Conservation (phyloP, 2,329 filamentous ascomycete genomes). For the Diaporthe vaccinii region DNA sequence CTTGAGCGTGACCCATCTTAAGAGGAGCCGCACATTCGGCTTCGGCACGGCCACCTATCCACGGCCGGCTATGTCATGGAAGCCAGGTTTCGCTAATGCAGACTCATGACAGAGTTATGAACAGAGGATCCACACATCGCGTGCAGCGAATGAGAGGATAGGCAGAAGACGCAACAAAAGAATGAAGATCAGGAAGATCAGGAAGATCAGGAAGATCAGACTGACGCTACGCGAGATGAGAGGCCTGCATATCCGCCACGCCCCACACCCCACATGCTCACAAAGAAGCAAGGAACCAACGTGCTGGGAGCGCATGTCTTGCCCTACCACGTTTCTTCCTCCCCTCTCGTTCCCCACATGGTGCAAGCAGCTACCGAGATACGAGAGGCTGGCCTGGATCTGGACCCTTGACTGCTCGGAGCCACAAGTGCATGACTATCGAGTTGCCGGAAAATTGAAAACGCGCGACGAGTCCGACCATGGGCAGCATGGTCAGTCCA, state of each 20-base stretch:
- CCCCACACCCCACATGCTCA: neutral
- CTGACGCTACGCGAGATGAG: neutral
- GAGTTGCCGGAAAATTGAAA: neutral
- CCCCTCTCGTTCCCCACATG: neutral
- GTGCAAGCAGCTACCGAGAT: neutral
- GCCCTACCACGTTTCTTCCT: neutral
- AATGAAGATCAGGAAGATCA: neutral
- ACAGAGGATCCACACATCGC: neutral
- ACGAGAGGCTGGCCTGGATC: neutral
- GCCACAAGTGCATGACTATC: too few species aligned
- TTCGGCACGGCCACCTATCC: constrained; percentile 11
- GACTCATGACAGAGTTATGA: neutral
- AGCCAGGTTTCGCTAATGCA: constrained; percentile 8
- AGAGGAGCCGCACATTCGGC: constrained; percentile 22
- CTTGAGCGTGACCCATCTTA: constrained; percentile 1
- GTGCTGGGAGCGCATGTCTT: neutral
- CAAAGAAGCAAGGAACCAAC: neutral
- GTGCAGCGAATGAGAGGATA: neutral
- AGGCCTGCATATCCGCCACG: neutral
- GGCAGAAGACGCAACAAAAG: neutral
- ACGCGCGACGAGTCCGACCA: neutral
- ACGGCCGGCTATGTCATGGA: neutral
- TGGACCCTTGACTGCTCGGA: neutral
- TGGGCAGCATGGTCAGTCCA: neutral
- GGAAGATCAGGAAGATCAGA: neutral